Conservation (phyloP, 352 stramenopile genomes). For the Pythium coloratum region DNA sequence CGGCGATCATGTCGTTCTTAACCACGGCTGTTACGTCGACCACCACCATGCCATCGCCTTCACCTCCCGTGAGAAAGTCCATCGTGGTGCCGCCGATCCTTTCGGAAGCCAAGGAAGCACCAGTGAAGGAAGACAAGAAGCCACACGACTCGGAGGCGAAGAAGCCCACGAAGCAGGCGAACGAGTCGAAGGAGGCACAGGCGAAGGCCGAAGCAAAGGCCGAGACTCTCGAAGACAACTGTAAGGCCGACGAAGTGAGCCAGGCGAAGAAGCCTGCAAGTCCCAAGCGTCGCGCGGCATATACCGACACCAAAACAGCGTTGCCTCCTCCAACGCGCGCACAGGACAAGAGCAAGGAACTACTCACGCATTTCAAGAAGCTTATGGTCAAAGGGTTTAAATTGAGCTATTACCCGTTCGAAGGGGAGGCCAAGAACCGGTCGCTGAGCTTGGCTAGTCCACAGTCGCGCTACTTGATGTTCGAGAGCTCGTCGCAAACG, state of each 20-base stretch:
- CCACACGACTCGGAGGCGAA: background rate
- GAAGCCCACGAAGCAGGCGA: background rate
- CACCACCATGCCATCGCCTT: background rate
- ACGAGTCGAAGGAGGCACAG: background rate
- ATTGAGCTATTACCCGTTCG: constrained; percentile 57
- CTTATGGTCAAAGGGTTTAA: constrained; percentile 65
- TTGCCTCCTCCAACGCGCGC: constrained; percentile 4
- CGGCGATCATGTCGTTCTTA: constrained; percentile 32
- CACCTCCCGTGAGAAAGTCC: constrained; percentile 1
- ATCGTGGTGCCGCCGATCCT: background rate
- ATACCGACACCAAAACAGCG: background rate
- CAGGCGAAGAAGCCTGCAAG: constrained; percentile 11
- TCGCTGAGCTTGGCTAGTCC: constrained; percentile 38
- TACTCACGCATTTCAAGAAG: constrained; percentile 74
- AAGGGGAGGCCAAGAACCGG: constrained; percentile 46
- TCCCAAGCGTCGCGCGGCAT: background rate
- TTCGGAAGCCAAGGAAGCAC: constrained; percentile 14
- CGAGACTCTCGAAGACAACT: background rate
- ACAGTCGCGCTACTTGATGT: constrained; percentile 54
- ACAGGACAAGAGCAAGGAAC: constrained; percentile 58
- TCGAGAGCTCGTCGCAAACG: constrained; percentile 36
- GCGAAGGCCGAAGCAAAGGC: background rate
- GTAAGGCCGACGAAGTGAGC: background rate
- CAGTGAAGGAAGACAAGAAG: background rate
- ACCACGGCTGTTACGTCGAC: background rate